A percentile compares a stretch with the other conserved stretches of the same genome.
These are phyloP conservation scores for Zygosaccharomyces pseudobailii DNA, from an alignment of 1,139 yeast genomes.

Conservation along the genomic window DNA sequence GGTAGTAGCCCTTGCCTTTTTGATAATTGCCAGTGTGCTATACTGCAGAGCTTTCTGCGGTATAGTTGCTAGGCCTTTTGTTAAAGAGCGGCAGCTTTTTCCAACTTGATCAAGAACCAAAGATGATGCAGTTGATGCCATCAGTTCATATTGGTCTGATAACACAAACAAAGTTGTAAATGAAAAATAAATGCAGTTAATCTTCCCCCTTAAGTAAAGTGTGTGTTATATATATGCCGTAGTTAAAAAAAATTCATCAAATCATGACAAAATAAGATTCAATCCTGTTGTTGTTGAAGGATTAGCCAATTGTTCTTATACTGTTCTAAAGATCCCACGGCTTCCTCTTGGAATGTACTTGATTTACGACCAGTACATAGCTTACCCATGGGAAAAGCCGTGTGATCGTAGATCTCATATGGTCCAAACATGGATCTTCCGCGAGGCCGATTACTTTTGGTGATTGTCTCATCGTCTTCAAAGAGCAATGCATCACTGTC, in stretches of 20 bases:
- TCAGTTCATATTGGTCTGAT: no score
- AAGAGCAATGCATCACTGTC: constrained; percentile 30
- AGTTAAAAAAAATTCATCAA: constrained; percentile 5
- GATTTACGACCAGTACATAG: constrained; percentile 26
- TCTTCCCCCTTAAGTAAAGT: neutral
- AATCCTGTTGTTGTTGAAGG: constrained; percentile 31
- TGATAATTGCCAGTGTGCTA: neutral
- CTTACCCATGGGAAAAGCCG: constrained; percentile 8
- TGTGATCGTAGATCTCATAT: constrained; percentile 22
- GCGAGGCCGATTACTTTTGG: constrained; percentile 10
- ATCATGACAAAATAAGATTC: constrained; percentile 1
- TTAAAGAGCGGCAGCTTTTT: neutral
- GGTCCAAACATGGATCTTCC: constrained; percentile 28
- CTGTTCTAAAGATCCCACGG: constrained; percentile 35
- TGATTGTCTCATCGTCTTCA: constrained; percentile 31
- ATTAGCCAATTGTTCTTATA: constrained; percentile 35
- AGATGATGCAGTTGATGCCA: no score
- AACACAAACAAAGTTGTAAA: neutral
- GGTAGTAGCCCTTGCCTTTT: neutral
- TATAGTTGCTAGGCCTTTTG: neutral
- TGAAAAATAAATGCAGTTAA: neutral
- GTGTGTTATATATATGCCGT: constrained; percentile 9
- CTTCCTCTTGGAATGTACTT: constrained; percentile 29
- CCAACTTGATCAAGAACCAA: no score
- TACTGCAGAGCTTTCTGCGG: neutral